Evolutionary conservation across 192 early-diverging fungal species (phyloP).

Genomic region (Linnemannia exigua): DNA sequence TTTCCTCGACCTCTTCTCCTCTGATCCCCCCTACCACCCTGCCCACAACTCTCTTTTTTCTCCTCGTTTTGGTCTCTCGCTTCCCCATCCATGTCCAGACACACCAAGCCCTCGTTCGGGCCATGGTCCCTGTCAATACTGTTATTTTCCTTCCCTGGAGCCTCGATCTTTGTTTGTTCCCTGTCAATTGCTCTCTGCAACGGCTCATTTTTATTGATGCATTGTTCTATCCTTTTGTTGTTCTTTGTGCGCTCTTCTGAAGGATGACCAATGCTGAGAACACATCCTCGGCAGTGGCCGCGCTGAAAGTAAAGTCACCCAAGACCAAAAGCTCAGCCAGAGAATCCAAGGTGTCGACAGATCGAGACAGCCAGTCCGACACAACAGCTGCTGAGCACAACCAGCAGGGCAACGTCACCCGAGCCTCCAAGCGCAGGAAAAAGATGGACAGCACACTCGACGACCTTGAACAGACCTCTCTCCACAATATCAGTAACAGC

Average conservation of each 20-base stretch:
- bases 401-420: slow-evolving; percentile 8
- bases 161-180: background rate
- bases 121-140: background rate
- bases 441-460: slow-evolving; percentile 34
- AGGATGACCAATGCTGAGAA: slow-evolving; percentile 5
- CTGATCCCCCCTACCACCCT: background rate
- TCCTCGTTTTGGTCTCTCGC: background rate
- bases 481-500: background rate
- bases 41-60: background rate
- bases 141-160: background rate
- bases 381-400: slow-evolving; percentile 5
- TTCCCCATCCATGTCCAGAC: background rate
- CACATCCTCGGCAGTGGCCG: background rate
- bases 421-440: slow-evolving; percentile 51
- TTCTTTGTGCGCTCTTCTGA: background rate
- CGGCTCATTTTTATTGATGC: background rate
- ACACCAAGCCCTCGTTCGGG: background rate
- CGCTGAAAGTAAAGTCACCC: slow-evolving; percentile 23
- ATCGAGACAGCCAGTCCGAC: background rate
- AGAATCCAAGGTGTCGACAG: slow-evolving; percentile 27
- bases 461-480: slow-evolving; percentile 15
- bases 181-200: slow-evolving; percentile 1
- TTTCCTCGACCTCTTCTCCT: background rate
- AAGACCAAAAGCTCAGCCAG: slow-evolving; percentile 34
- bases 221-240: background rate